Base-by-base conservation (phyloP, 371 early-diverging fungal species). In the Rhizopus sp. region DNA sequence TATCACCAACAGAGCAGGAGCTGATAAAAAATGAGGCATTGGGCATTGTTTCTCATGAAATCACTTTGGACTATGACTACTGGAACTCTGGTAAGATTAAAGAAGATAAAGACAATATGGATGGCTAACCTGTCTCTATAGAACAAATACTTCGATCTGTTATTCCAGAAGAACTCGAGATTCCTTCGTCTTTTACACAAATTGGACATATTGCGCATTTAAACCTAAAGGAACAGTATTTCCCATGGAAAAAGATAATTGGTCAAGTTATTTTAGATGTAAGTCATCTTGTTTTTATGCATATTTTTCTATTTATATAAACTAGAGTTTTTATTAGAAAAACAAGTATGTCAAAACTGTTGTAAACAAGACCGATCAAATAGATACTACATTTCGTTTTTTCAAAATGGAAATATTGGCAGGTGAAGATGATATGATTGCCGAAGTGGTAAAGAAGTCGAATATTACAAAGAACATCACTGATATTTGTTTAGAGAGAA, bases 331-430 rank as follows among this genome's bases (percentile, higher is more conserved):
- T 23, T 23, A 23, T n/a, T 68, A 92, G 90, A 99, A 98, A 88
- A 91, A 90, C 70, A 86, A 86, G n/a, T 83, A 84, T 35, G 85
- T 99, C 31, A 76, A 75, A 38, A 96, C 93, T 3, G 97, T 99
- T 1, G 98, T 99, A 52, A 98, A 97, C 82, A 99, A 99, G 77
- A 83, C 85, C 15, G 93, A 91, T 64, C 82, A 84, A 48, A 99
- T 99, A 54, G 98, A 99, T 72, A 90, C 91, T 59, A 94, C 93
- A 0, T 99, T 93, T 75, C 84, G 99, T 33, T 92, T 90, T 66
- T 98, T 99, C 72, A 81, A 93, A 59, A 96, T 99, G 97, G 98
- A 99, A 64, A 67, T 99, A 6, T 73, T 99, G 4, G 97, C 97
- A 5, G 98, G 98, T 37, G 88, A 89, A 15, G 72, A 85, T 39